These are phyloP conservation scores for Tremellales sp. DNA, from an alignment of 1,284 basidiomycete genomes.

Conservation along the genomic window DNA sequence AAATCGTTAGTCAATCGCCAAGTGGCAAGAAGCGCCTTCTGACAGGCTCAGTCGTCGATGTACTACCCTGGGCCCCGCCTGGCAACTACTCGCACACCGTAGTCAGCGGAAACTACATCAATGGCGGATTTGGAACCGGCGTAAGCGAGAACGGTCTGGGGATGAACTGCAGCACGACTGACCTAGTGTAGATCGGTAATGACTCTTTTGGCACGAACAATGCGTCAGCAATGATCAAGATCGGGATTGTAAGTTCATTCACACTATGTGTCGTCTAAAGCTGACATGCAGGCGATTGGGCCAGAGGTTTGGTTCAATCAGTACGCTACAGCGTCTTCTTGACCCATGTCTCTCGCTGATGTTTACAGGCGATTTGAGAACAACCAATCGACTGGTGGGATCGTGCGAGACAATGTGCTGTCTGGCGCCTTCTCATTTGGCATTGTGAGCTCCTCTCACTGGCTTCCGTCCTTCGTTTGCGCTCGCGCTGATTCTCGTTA, in stretches of 20 bases:
- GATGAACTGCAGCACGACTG: not conserved
- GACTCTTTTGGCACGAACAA: slow-evolving; percentile 26
- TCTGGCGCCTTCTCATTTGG: slow-evolving; percentile 57
- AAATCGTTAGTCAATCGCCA: slow-evolving; percentile 25
- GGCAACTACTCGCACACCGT: slow-evolving; percentile 67
- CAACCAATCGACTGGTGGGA: slow-evolving; percentile 60
- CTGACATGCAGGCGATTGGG: slow-evolving; percentile 57
- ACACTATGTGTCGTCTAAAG: slow-evolving; percentile 1
- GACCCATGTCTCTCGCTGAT: not conserved
- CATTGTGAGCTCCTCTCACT: slow-evolving; percentile 16
- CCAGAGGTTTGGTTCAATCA: slow-evolving; percentile 73
- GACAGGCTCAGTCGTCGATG: slow-evolving; percentile 60
- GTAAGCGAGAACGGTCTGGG: slow-evolving; percentile 6
- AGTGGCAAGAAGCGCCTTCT: not conserved
- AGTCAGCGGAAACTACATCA: slow-evolving; percentile 66
- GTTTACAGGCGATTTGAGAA: slow-evolving; percentile 52
- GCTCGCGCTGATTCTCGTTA: slow-evolving; percentile 42
- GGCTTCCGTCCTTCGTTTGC: not conserved
- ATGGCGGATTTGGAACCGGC: slow-evolving; percentile 33
- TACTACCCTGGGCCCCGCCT: slow-evolving; percentile 57
- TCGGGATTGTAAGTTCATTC: slow-evolving; percentile 28
- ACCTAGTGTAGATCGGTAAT: slow-evolving; percentile 28
- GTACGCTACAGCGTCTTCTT: slow-evolving; percentile 4
- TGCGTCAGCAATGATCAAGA: slow-evolving; percentile 36
- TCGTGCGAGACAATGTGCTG: slow-evolving; percentile 62